Base-by-base conservation (phyloP, 2,329 filamentous ascomycete genomes). In the Drechslera avenae region DNA sequence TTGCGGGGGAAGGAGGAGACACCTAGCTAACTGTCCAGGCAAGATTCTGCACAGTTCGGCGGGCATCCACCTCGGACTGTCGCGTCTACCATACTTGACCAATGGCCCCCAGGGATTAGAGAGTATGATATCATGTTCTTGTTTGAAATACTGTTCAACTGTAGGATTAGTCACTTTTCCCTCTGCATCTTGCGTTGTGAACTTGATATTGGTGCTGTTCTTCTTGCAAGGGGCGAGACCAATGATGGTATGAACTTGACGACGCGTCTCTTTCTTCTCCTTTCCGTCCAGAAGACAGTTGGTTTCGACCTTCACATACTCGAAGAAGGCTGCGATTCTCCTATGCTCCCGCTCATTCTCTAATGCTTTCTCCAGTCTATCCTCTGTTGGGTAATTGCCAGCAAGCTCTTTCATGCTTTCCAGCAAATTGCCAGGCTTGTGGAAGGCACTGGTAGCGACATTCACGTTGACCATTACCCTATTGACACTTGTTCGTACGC, bases 381-480 rank as follows among this genome's bases (percentile, higher is more conserved):
- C 19, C 4, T 28, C 2, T 14, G 57, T 48, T 7, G 45, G 19
- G 7, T 5, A 14, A 4, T 62, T 59, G 13, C 47, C 39, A 31
- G 21, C 46, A 10, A 63, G 46, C 10, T 72, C 68, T 7, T 7
- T 53, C 63, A 74, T 64, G 3, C 71, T 37, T 6, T 63, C 50
- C 1, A 70, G 28, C 1, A 86, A 66, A 2, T 71, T 67, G 1
- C 75, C 75, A 2, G 75, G 60, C 56, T 81, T 76, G 67, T 84
- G 85, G 61, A 84, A 86, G 0, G 83, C 82, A 2, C 78, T 76
- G 36, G 81, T 81, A 7, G 82, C 82, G 19, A 87, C 83, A 50
- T 88, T 86, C 3, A 87, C 73, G 49, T 88, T 88, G 10, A 87
- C 67, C 1, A 88, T 64, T 4, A 87, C 72, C 3, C 84, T 77